Conservation (phyloP, 192 early-diverging fungal genomes). For the Coemansia reversa region DNA sequence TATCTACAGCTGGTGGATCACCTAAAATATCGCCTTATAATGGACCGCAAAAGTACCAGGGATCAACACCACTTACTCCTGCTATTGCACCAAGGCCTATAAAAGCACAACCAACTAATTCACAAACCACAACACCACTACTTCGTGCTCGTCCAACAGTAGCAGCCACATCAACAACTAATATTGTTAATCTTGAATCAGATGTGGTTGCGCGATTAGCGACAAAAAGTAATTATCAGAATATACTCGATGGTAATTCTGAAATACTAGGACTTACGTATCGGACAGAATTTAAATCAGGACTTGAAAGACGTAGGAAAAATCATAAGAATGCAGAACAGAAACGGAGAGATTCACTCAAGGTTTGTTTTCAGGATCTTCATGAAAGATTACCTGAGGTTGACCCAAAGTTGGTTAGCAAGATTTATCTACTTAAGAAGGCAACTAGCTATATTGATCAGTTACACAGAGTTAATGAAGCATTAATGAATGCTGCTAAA, state of each 20-base stretch:
- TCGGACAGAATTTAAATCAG: conserved; percentile 70
- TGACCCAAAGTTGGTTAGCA: conserved; percentile 80
- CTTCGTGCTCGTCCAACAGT: conserved; percentile 14
- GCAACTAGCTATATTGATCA: conserved; percentile 62
- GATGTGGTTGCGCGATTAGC: conserved; percentile 58
- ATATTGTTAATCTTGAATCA: conserved; percentile 36
- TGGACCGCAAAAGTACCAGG: not conserved
- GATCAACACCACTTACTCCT: conserved; percentile 15
- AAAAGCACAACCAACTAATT: conserved; percentile 8
- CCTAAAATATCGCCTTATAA: conserved; percentile 10
- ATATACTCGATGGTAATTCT: conserved; percentile 83
- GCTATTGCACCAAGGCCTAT: conserved; percentile 3
- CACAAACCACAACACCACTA: conserved; percentile 18
- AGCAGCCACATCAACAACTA: conserved; percentile 44
- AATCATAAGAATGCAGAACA: conserved; percentile 97
- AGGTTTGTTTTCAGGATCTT: conserved; percentile 84
- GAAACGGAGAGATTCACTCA: conserved; percentile 90
- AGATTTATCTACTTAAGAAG: conserved; percentile 76
- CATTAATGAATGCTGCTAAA: conserved; percentile 15
- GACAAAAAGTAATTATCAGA: conserved; percentile 81
- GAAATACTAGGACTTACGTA: conserved; percentile 77
- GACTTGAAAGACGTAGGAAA: conserved; percentile 78
- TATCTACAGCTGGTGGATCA: not conserved
- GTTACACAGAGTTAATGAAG: conserved; percentile 25
- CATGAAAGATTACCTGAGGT: conserved; percentile 68